Evolutionary conservation across 2,329 filamentous ascomycete species (phyloP), one percentile per base, ranked within the genome.

Genomic region (Pseudogymnoascus sp.): DNA sequence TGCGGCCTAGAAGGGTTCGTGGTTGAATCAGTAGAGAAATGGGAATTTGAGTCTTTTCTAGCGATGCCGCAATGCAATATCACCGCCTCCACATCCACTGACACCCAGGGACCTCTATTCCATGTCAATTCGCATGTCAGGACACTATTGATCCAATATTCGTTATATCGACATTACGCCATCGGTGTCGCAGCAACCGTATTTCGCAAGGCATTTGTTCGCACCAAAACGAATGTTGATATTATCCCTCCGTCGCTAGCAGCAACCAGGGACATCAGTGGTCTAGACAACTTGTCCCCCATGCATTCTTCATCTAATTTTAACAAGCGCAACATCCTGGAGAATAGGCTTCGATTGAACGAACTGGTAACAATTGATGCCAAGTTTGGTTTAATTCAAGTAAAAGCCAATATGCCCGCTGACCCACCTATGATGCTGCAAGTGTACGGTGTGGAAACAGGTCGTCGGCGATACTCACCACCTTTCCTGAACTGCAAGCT

Each of bases 341-440:
- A 35, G 18, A n/a, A 34, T 9, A 57, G 12, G 18, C 33, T 35
- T 18, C 55, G 19, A 23, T 37, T 57, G 33, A 63, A 71, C 28
- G 92, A 99, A 70, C 77, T 96, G 12, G 75, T 95, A 10, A 88
- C 89, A 1, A 73, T 96, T 15, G 92, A 97, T 69, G 77, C 95
- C 66, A 94, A 89, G 72, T 85, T 88, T 4, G 82, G 84, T 1
- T 80, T 96, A 33, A 75, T 97, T 18, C 92, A 97, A 70, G 73
- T 97, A 65, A 97, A 97, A 73, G 89, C 88, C 4, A 85, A 86
- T 45, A 85, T 97, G 82, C 92, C 94, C 1, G 79, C 86, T 15
- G 92, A 97, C 67, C 95, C 94, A n/a, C 82, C 85, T 0, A 77
- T 97, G 72, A 92, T 99, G 89, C 68, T 97, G 2, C 92, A 96